Conservation (phyloP, 345 rosid genomes). For the Populus nigra region DNA sequence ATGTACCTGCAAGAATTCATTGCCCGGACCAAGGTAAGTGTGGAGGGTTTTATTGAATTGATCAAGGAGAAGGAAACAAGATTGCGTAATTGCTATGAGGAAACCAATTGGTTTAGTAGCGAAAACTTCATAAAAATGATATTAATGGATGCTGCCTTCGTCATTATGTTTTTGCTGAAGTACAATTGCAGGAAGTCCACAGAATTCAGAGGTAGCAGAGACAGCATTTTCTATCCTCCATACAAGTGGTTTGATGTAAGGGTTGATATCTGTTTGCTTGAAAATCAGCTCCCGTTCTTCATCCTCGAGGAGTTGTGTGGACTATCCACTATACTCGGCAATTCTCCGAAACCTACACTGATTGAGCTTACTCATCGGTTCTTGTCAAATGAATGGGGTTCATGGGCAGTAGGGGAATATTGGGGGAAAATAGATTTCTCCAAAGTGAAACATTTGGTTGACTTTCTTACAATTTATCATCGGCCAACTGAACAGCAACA, state of each 20-base stretch:
- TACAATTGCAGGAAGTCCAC: too few relatives aligned
- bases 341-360: background rate
- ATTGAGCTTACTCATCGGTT: background rate
- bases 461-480: conserved; percentile 6
- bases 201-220: too few relatives aligned
- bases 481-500: background rate
- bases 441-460: background rate
- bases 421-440: too few relatives aligned
- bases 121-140: conserved; percentile 6
- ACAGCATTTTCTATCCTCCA: too few relatives aligned
- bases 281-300: too few relatives aligned
- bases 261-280: too few relatives aligned
- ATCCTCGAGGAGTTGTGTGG: background rate
- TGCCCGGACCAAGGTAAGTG: background rate
- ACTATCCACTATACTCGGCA: too few relatives aligned
- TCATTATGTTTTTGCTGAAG: background rate
- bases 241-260: too few relatives aligned
- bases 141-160: conserved; percentile 8
- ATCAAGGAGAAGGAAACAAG: background rate
- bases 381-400: fast-evolving
- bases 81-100: background rate
- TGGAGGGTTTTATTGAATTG: background rate
- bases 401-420: background rate
- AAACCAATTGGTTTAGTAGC: background rate
- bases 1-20: background rate